Percentiles rank a stretch among this genome's conserved stretches.
Conservation (phyloP, 148 eudicot species). For the Fagopyrum tataricum region DNA sequence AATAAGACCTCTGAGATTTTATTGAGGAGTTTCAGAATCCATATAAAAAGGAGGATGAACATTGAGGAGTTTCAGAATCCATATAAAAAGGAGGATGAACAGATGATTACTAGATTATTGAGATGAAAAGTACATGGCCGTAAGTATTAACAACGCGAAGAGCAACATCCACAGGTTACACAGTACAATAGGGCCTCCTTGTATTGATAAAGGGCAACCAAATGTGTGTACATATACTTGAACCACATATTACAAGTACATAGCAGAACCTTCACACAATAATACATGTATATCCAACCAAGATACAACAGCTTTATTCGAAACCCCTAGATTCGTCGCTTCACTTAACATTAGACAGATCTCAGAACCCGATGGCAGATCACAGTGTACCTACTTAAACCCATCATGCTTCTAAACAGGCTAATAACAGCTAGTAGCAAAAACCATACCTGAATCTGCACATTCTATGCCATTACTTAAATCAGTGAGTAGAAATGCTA, state of each 20-base stretch:
- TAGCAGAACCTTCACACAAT: neutral
- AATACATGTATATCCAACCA: neutral
- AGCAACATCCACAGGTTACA: neutral
- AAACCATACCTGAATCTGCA: neutral
- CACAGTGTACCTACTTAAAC: neutral
- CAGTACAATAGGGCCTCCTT: neutral
- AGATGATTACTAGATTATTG: too few relatives aligned
- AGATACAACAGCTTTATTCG: neutral
- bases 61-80: too few relatives aligned
- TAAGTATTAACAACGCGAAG: neutral
- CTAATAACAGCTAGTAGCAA: neutral
- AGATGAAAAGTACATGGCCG: neutral
- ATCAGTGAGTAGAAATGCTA: neutral
- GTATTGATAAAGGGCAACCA: neutral
- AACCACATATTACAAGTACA: neutral
- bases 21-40: too few relatives aligned
- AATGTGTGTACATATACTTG: constrained; percentile 10
- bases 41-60: too few relatives aligned
- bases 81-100: too few relatives aligned
- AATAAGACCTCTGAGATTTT: too few relatives aligned
- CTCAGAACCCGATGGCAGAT: neutral
- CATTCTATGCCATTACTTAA: neutral
- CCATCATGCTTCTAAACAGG: neutral
- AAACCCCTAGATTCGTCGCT: neutral
- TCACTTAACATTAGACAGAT: neutral